Conservation (phyloP, 2,329 filamentous ascomycete genomes). For the Colletotrichum nymphaeae region DNA sequence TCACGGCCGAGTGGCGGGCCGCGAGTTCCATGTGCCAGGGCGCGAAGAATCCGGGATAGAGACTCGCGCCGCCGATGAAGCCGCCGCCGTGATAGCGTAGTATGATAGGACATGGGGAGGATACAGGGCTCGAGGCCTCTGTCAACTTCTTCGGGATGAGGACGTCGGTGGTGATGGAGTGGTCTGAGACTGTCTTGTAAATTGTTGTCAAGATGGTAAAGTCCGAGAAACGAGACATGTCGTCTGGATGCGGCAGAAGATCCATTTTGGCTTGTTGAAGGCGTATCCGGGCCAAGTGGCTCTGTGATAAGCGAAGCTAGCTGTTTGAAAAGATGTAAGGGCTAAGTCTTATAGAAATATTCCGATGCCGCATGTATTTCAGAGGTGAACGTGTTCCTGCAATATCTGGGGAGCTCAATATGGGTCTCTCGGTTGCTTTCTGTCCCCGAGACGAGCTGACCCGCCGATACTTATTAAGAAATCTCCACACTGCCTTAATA, state of each 20-base stretch:
- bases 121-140: conserved; percentile 33
- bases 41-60: conserved; percentile 41
- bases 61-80: conserved; percentile 37
- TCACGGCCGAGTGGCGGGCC: conserved; percentile 39
- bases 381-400: neutral
- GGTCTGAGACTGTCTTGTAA: conserved; percentile 11
- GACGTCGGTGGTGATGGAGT: conserved; percentile 34
- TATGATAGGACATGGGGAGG: neutral
- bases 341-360: neutral
- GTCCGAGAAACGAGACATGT: conserved; percentile 8
- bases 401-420: neutral
- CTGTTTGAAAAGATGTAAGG: neutral
- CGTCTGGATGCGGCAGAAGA: neutral
- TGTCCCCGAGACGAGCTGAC: neutral
- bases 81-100: conserved; percentile 43
- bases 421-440: neutral
- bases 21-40: conserved; percentile 39
- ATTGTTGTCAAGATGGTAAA: conserved; percentile 3
- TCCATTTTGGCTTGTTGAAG: neutral
- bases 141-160: conserved; percentile 41
- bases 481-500: neutral
- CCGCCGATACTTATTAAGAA: neutral
- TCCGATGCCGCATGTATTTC: neutral
- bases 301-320: neutral
- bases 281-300: neutral